Percentiles rank a stretch among this genome's conserved stretches.
Conservation (phyloP, 164 flowering plant genomes). For the Platanus orientalis region DNA sequence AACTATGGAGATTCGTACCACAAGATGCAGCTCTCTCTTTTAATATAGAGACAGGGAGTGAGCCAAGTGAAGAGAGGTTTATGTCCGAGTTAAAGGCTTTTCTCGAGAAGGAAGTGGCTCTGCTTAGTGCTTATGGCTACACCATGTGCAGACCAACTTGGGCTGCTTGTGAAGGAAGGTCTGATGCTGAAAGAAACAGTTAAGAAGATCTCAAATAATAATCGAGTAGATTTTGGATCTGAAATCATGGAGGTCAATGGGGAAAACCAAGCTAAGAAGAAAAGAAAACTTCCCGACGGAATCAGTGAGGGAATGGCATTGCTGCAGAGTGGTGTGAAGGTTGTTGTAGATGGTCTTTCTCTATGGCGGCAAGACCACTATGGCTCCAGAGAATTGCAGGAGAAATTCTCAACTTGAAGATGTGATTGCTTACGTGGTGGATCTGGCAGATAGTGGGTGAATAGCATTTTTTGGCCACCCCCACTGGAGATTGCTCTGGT, state of each 20-base stretch:
- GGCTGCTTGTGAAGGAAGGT: conserved; percentile 55
- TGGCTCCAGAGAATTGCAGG: conserved; percentile 42
- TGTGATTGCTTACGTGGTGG: conserved; percentile 42
- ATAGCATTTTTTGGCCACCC: conserved; percentile 3
- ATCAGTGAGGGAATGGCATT: conserved; percentile 63
- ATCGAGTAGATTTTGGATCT: conserved; percentile 12
- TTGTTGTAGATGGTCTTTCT: conserved; percentile 55
- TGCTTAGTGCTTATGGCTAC: conserved; percentile 22
- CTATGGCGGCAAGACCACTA: conserved; percentile 42
- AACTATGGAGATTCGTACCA: conserved; percentile 93
- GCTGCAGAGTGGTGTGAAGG: conserved; percentile 65
- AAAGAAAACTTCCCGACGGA: conserved; percentile 72
- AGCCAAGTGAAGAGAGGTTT: conserved; percentile 55
- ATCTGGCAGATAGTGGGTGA: conserved; percentile 39
- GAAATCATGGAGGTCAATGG: conserved; percentile 38
- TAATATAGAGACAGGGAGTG: conserved; percentile 51
- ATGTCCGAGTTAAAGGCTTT: conserved; percentile 74
- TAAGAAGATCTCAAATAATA: conserved; percentile 17
- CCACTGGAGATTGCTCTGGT: no score
- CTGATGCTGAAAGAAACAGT: conserved; percentile 42
- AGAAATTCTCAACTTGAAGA: conserved; percentile 68
- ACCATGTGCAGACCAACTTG: conserved; percentile 43
- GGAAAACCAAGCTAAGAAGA: conserved; percentile 37
- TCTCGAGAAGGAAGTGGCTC: conserved; percentile 77
- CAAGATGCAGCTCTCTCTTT: conserved; percentile 80